phyloP scores from a whole-genome alignment of 768 basidiomycete genomes.

The Brasilioporus rufonigricans region DNA sequence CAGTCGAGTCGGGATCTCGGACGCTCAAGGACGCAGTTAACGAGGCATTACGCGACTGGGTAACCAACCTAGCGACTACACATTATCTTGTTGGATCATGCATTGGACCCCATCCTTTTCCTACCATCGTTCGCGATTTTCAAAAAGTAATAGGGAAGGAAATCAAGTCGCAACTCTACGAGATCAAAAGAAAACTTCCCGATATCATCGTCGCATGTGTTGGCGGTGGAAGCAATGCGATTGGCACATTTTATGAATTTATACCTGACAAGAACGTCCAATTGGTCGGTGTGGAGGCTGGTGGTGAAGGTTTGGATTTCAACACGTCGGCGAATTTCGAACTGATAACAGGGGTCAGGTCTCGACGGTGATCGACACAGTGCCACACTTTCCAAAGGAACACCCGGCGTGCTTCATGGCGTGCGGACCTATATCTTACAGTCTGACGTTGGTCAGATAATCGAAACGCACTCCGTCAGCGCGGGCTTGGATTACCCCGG shows the following conservation, averaged over 20 bases:
- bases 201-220: constrained; percentile 96
- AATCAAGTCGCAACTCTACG: constrained; percentile 84
- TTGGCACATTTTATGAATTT: constrained; percentile 97
- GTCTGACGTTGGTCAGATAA: constrained; percentile 84
- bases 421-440: constrained; percentile 95
- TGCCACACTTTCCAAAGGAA: constrained; percentile 88
- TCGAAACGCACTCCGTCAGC: constrained; percentile 96
- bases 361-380: constrained; percentile 84
- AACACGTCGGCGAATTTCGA: neutral
- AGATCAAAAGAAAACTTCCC: constrained; percentile 77
- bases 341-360: constrained; percentile 39
- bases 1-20: constrained; percentile 89
- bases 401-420: constrained; percentile 93
- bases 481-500: constrained; percentile 96
- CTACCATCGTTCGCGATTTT: constrained; percentile 98
- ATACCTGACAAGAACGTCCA: constrained; percentile 84
- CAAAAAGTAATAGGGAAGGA: constrained; percentile 93
- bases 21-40: constrained; percentile 99
- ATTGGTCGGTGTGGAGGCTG: constrained; percentile 94
- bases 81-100: constrained; percentile 97
- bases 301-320: constrained; percentile 78
- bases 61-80: constrained; percentile 89
- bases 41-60: constrained; percentile 98
- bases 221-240: constrained; percentile 96
- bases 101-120: constrained; percentile 98